phyloP scores from a whole-genome alignment of 73 alveolate species.

The Paramecium tetraurelia region DNA sequence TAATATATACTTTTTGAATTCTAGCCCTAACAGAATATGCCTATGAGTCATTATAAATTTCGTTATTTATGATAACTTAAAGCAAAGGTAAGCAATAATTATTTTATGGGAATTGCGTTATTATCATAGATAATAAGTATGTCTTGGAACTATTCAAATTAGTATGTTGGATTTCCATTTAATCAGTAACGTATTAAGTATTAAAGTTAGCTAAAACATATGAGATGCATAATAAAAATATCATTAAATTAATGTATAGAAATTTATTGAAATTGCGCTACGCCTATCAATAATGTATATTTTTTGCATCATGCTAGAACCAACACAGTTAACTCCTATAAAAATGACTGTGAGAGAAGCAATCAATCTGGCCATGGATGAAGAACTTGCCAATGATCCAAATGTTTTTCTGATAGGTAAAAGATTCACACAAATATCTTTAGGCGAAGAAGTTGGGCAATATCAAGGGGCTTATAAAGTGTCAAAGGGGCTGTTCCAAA shows the following conservation, averaged over 20 bases:
- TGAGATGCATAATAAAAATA: neutral
- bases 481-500: conserved; percentile 79
- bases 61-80: neutral
- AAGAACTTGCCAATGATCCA: conserved; percentile 85
- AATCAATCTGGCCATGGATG: conserved; percentile 85
- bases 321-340: neutral
- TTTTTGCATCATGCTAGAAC: neutral
- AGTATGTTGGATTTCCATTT: neutral
- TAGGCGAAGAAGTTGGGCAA: conserved; percentile 90
- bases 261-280: neutral
- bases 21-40: neutral
- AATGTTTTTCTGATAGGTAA: conserved; percentile 75
- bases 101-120: neutral
- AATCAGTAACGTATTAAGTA: neutral
- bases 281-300: neutral
- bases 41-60: neutral
- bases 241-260: neutral
- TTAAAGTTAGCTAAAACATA: neutral
- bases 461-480: conserved; percentile 92
- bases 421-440: neutral
- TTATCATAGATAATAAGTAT: neutral
- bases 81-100: neutral
- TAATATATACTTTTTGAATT: neutral
- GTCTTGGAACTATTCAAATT: neutral
- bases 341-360: conserved; percentile 89